Evolutionary conservation across 495 filamentous ascomycete genomes (phyloP), one percentile per base, ranked within the genome.

Genomic region (Xylaria curta): DNA sequence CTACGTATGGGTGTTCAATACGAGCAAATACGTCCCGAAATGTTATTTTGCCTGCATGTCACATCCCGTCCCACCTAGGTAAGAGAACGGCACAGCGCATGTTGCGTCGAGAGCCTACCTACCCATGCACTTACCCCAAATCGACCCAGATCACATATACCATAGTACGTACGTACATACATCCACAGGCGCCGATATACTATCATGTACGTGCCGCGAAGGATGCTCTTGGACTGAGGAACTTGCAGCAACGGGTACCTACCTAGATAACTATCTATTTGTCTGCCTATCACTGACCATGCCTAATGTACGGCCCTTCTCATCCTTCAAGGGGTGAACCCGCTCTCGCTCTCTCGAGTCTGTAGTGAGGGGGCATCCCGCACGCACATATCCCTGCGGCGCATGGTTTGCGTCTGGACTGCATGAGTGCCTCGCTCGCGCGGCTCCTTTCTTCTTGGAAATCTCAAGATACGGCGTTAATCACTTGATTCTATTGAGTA

Each of bases 261-360:
- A 9, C n/a, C n/a, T 2, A 46, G 1, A 24, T 58, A 33, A 19
- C 15, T 36, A 59, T 17, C 56, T 59, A 36, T n/a, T 49, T n/a
- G 46, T 59, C 28, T 8, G 15, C 26, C 56, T 42, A 44, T 36
- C 44, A 33, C 53, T 10, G 28, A 42, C 21, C 49, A 54, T 17
- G 36, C 44, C 7, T 67, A 42, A 67, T 56, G 49, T 67, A 67
- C 21, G 65, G 49, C 47, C 65, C 49, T 67, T 67, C 47, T 56
- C 65, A 67, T 56, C 47, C 49, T 67, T 42, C 65, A 56, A 67
- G 49, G 65, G 65, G 36, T 36, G 54, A 54, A 53, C 21, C 54
- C 26, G 36, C 21, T 54, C 51, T 26, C 21, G 15, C 28, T 36
- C 17, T 4, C 10, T 54, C 12, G 19, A 36, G 12, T n/a, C 19